These are phyloP conservation scores for Harrya chromipes DNA, from an alignment of 768 basidiomycete genomes.

Conservation along the genomic window DNA sequence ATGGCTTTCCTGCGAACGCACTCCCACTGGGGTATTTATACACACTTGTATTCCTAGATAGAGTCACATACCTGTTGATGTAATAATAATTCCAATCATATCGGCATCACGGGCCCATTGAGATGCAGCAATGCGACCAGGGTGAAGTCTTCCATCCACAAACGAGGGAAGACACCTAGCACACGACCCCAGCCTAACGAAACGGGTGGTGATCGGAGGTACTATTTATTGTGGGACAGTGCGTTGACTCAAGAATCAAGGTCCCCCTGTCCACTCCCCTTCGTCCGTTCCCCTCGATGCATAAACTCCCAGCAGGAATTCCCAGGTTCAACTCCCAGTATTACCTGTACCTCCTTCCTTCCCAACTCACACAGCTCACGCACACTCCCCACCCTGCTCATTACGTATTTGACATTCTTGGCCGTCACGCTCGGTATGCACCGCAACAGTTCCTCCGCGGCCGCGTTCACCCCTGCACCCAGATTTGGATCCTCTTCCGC, in stretches of 20 bases:
- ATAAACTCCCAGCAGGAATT: conserved; percentile 80
- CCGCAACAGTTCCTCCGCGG: conserved; percentile 80
- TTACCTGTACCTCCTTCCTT: conserved; percentile 59
- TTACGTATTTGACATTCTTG: conserved; percentile 84
- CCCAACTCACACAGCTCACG: conserved; percentile 68
- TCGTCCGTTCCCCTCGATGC: conserved; percentile 55
- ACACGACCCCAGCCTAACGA: too few species aligned
- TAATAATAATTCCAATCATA: too few species aligned
- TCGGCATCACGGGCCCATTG: too few species aligned
- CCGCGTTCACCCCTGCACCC: conserved; percentile 66
- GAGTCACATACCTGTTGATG: background rate
- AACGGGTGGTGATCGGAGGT: too few species aligned
- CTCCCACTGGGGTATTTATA: too few species aligned
- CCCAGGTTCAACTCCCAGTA: conserved; percentile 81
- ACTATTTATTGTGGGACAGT: too few species aligned
- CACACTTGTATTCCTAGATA: too few species aligned
- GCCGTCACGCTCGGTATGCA: conserved; percentile 80
- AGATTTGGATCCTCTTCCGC: conserved; percentile 69
- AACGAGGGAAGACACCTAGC: too few species aligned
- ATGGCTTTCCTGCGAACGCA: too few species aligned
- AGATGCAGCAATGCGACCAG: too few species aligned
- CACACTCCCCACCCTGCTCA: conserved; percentile 75
- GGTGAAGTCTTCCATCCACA: too few species aligned
- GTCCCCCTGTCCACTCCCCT: background rate
- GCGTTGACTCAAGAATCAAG: too few species aligned